Percentiles rank a stretch among this genome's conserved stretches.
These are phyloP conservation scores for Oryza officinalis DNA, from an alignment of 176 grass and related monocot genomes.

Conservation along the genomic window DNA sequence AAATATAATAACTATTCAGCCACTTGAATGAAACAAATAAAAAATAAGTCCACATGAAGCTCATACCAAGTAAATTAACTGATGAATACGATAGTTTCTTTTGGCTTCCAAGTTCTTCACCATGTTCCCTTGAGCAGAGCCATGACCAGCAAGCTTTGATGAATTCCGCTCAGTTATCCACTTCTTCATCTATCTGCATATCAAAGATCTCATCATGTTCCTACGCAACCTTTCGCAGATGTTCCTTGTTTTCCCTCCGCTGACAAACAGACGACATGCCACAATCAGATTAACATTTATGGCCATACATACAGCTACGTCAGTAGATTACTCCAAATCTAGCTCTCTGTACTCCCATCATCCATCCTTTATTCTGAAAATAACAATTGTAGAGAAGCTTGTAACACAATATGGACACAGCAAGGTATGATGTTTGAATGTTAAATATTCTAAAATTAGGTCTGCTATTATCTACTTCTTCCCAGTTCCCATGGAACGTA, in stretches of 20 bases:
- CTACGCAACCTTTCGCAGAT: not conserved
- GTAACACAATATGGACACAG: not conserved
- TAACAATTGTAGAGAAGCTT: not conserved
- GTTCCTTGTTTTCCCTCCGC: not conserved
- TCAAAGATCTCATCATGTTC: not conserved
- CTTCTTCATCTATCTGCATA: not conserved
- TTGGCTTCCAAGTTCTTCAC: not conserved
- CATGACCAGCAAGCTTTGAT: constrained; percentile 2
- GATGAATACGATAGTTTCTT: not conserved
- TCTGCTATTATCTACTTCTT: not conserved
- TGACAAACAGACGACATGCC: constrained; percentile 1
- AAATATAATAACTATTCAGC: not conserved
- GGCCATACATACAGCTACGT: not conserved
- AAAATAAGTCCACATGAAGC: constrained; percentile 17
- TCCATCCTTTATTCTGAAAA: not conserved
- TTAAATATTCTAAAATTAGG: not conserved
- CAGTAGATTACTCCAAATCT: constrained; percentile 1
- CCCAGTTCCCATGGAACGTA: not conserved
- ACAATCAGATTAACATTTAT: constrained; percentile 2
- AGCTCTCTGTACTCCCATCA: not conserved
- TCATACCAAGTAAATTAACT: constrained; percentile 7
- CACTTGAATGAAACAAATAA: not conserved
- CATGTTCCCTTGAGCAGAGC: not conserved
- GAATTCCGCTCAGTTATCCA: not conserved
- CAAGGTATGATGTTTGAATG: not conserved